phyloP scores from a whole-genome alignment of 768 basidiomycete species.

The Tylopilus sp. region DNA sequence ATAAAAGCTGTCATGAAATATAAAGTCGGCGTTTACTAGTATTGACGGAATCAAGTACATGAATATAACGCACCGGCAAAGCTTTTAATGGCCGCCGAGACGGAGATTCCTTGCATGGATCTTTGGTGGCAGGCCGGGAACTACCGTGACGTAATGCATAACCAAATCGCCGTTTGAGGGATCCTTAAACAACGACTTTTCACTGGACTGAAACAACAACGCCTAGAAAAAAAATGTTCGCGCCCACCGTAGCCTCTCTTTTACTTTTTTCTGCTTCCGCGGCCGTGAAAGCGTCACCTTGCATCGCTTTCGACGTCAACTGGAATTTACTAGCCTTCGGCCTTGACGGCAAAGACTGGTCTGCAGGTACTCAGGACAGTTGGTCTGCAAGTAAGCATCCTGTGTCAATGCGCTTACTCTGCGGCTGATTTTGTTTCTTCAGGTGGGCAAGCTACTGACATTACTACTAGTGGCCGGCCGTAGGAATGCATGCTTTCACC shows the following conservation, averaged over 20 bases:
- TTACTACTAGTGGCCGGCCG: constrained; percentile 77
- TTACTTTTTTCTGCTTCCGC: constrained; percentile 38
- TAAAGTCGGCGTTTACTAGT: too few relatives aligned
- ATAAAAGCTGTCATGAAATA: too few relatives aligned
- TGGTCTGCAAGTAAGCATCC: constrained; percentile 58
- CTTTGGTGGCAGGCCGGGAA: too few relatives aligned
- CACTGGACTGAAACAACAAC: too few relatives aligned
- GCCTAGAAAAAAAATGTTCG: constrained; percentile 30
- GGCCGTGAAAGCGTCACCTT: constrained; percentile 44
- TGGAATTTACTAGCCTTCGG: constrained; percentile 90
- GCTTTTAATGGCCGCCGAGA: too few relatives aligned
- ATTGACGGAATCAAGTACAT: too few relatives aligned
- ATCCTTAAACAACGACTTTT: too few relatives aligned
- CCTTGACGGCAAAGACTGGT: constrained; percentile 80
- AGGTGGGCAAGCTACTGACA: constrained; percentile 49
- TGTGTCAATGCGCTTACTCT: neutral
- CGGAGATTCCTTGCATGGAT: too few relatives aligned
- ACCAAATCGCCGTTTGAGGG: neutral
- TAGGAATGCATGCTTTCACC: constrained; percentile 36
- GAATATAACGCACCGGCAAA: too few relatives aligned
- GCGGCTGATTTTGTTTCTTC: constrained; percentile 4
- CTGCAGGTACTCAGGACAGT: constrained; percentile 63
- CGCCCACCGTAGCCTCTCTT: constrained; percentile 52
- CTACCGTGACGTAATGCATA: neutral
- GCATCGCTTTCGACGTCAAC: constrained; percentile 72